phyloP scores from a whole-genome alignment of 129 eudicot species.

The carrot (Daucus carota) region DH1_v3.0 NC_030383.2:46810001-46810500 shows the following conservation, averaged over 20 bases:
- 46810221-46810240: background rate
- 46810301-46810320: background rate
- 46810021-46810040: conserved; percentile 86
- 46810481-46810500: too few species aligned
- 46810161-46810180: conserved; percentile 17
- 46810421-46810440: too few species aligned
- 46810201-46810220: background rate
- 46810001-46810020: conserved; percentile 99
- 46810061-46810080: conserved; percentile 25
- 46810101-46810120: conserved; percentile 46
- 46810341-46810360: too few species aligned
- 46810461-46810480: too few species aligned
- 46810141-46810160: conserved; percentile 76
- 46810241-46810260: background rate
- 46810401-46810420: too few species aligned
- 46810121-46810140: conserved; percentile 66
- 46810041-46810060: conserved; percentile 58
- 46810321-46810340: too few species aligned
- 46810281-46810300: too few species aligned
- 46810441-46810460: too few species aligned
- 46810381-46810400: too few species aligned
- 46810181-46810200: background rate
- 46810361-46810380: too few species aligned
- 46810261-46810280: background rate
- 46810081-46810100: conserved; percentile 26